Conservation (phyloP, 768 basidiomycete species). For the Suillus occidentalis region DNA sequence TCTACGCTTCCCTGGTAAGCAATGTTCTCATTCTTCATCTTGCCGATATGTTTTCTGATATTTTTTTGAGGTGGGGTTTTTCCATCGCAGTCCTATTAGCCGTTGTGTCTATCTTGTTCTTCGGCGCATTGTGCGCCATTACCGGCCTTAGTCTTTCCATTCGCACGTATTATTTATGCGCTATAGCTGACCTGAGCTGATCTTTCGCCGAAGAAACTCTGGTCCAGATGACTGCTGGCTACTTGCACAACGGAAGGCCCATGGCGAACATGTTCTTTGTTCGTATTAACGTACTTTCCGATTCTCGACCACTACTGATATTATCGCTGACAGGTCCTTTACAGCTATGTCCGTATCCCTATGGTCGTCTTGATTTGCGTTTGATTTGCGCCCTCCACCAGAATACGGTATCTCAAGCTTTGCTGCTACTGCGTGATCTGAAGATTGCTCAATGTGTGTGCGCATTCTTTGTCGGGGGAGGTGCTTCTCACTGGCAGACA, state of each 20-base stretch:
- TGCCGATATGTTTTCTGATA: neutral
- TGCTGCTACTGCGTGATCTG: conserved; percentile 55
- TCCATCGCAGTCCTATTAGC: conserved; percentile 55
- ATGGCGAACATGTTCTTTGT: conserved; percentile 46
- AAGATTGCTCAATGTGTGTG: conserved; percentile 40
- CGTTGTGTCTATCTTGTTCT: conserved; percentile 48
- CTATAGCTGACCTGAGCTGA: neutral
- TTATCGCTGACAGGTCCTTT: conserved; percentile 39
- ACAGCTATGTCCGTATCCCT: conserved; percentile 32
- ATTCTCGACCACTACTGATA: conserved; percentile 33
- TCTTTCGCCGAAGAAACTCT: conserved; percentile 21
- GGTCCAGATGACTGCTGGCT: conserved; percentile 38
- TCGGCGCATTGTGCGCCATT: conserved; percentile 54
- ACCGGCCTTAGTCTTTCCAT: conserved; percentile 31
- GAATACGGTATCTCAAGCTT: conserved; percentile 37
- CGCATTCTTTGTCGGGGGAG: neutral
- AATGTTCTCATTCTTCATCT: neutral
- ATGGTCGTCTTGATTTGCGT: neutral
- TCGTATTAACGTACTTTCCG: neutral
- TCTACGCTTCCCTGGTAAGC: conserved; percentile 57
- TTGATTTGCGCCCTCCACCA: neutral
- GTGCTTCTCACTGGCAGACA: conserved; percentile 37
- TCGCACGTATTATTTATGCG: conserved; percentile 17
- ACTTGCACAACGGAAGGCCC: conserved; percentile 36
- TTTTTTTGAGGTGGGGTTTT: conserved; percentile 43